These are phyloP conservation scores for Bromus sterilis DNA, from an alignment of 176 grass and related monocot genomes.

Conservation along the genomic window DNA sequence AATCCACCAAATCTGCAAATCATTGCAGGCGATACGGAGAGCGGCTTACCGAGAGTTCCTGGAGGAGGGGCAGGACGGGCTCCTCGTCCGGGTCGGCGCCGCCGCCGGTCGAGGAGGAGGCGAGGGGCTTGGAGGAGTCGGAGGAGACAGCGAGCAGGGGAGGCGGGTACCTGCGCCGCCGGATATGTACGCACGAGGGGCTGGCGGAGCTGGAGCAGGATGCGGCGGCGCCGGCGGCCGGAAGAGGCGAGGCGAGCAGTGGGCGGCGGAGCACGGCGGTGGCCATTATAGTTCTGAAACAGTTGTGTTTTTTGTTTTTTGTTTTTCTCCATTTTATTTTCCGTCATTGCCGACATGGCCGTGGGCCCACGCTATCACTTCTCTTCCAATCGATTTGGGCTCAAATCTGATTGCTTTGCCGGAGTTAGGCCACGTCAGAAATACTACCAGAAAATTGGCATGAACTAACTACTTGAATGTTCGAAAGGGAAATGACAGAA, in stretches of 20 bases:
- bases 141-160: constrained; percentile 27
- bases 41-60: constrained; percentile 49
- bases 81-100: constrained; percentile 8
- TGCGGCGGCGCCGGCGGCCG: neutral
- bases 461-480: neutral
- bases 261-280: constrained; percentile 35
- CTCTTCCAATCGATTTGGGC: constrained; percentile 26
- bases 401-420: neutral
- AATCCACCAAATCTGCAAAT: no score
- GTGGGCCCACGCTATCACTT: constrained; percentile 41
- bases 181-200: neutral
- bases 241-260: neutral
- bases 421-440: neutral
- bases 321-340: neutral
- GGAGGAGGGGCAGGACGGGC: constrained; percentile 41
- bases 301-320: neutral
- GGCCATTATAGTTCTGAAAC: constrained; percentile 41
- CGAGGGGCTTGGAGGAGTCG: constrained; percentile 44
- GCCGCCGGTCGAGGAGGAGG: neutral
- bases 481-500: neutral
- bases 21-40: no score
- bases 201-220: neutral
- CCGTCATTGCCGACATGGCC: neutral
- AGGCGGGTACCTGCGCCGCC: neutral
- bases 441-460: neutral